Base-by-base conservation (phyloP, 768 basidiomycete species). In the Hortiboletus campestris region DNA sequence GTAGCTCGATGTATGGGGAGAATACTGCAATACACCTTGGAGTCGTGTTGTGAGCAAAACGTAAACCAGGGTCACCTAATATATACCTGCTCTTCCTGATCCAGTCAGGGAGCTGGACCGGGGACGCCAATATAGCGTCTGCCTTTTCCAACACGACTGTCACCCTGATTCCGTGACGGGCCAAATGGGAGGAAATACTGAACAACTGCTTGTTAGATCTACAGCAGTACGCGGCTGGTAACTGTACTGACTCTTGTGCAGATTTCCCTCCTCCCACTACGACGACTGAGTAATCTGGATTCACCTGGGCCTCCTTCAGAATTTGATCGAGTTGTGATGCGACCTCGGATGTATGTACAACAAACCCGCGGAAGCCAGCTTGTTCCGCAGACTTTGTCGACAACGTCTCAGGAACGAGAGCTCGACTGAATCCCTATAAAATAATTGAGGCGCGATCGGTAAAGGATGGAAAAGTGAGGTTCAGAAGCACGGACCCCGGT, bases 221-320 rank as follows among this genome's bases (percentile, higher is more conserved):
- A 20, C 11, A 44, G 35, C 10, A 19, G 11, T 22, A 22, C 7
- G 9, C 29, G 14, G 40, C 32, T 36, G n/a, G 17, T 16, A 9
- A 42, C 11, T n/a, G 3, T n/a, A 35, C 62, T 49, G 56, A 77
- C 77, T 88, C 86, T 71, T 84, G 82, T 0, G 84, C 83, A 4
- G 86, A 87, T 64, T 82, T 87, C 6, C 86, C 86, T 20, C 85
- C 82, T 4, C 86, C 86, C 2, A 86, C 69, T 1, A 88, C 72
- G 1, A 85, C 72, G 7, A 81, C 70, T 0, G 74, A 64, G 13
- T 69, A 62, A 8, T 64, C 62, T 7, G 64, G 53, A 9, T 57
- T 58, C 10, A 29, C 34, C 36, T 51, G 53, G 36, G 59, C 69
- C 51, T 44, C 69, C 3, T 44, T 48, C 13, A 83, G 59, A 9